phyloP scores from a whole-genome alignment of 768 basidiomycete genomes.

The Ramaria rubella region DNA sequence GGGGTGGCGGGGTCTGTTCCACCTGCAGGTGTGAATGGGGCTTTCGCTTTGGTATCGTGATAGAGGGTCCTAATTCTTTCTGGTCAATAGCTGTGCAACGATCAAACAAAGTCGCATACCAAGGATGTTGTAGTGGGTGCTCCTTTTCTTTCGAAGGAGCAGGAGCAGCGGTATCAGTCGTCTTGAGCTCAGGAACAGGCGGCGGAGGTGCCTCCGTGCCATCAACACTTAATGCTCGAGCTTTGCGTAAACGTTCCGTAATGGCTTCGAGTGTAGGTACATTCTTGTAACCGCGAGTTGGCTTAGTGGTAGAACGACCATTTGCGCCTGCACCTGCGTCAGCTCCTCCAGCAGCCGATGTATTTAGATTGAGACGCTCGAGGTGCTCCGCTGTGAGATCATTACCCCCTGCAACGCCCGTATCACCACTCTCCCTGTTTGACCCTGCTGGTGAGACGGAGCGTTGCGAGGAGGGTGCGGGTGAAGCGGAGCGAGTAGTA shows the following conservation, averaged over 20 bases:
- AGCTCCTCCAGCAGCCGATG: slow-evolving; percentile 13
- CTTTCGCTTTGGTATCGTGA: slow-evolving; percentile 79
- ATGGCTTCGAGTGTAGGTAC: slow-evolving; percentile 82
- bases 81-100: slow-evolving; percentile 1
- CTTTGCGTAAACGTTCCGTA: slow-evolving; percentile 69
- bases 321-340: slow-evolving; percentile 8
- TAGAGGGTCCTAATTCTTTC: slow-evolving; percentile 66
- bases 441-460: slow-evolving; percentile 40
- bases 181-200: slow-evolving; percentile 55
- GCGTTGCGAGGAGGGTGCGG: slow-evolving; percentile 36
- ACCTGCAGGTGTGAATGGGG: slow-evolving; percentile 46
- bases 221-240: slow-evolving; percentile 51
- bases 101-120: slow-evolving; percentile 41
- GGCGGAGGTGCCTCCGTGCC: slow-evolving; percentile 50
- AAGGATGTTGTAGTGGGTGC: slow-evolving; percentile 78
- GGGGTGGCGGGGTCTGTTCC: slow-evolving; percentile 17
- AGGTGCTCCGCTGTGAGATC: slow-evolving; percentile 64
- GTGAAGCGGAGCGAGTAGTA: slow-evolving; percentile 61
- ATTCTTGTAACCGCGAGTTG: slow-evolving; percentile 73
- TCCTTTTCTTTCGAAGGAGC: slow-evolving; percentile 56
- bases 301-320: slow-evolving; percentile 31
- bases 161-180: slow-evolving; percentile 81
- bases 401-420: slow-evolving; percentile 29
- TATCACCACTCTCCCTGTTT: slow-evolving; percentile 34
- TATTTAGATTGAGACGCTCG: slow-evolving; percentile 49